phyloP scores from a whole-genome alignment of 1,139 yeast genomes.

The Magnusiomyces suaveolens region DNA sequence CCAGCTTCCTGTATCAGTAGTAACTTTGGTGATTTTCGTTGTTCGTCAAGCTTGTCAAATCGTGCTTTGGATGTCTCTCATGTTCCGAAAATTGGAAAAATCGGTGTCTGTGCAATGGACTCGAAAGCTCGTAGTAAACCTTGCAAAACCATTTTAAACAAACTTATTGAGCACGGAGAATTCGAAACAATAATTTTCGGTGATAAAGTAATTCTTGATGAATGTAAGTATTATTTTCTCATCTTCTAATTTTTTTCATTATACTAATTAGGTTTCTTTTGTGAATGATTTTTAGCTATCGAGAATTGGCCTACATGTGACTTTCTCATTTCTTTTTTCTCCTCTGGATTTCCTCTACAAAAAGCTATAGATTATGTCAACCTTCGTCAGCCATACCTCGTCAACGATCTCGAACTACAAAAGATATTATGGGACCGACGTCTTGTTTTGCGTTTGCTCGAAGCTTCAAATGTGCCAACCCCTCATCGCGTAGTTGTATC shows the following conservation, averaged over 20 bases:
- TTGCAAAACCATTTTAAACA: constrained; percentile 78
- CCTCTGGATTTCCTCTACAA: constrained; percentile 54
- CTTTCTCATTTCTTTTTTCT: constrained; percentile 45
- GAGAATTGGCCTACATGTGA: constrained; percentile 99
- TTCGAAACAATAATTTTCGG: constrained; percentile 96
- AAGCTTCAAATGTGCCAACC: constrained; percentile 76
- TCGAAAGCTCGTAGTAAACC: constrained; percentile 94
- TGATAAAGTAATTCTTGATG: constrained; percentile 93
- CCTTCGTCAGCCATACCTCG: too few relatives aligned
- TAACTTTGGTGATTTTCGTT: constrained; percentile 3
- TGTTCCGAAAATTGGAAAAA: constrained; percentile 73
- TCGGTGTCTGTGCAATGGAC: constrained; percentile 99
- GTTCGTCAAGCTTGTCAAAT: constrained; percentile 10
- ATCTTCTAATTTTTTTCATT: not conserved
- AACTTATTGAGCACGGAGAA: constrained; percentile 86
- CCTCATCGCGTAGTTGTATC: constrained; percentile 82
- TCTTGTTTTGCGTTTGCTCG: constrained; percentile 70
- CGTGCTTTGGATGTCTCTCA: constrained; percentile 2
- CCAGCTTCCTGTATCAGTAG: not conserved
- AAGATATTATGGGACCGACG: constrained; percentile 95
- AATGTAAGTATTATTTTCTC: constrained; percentile 29
- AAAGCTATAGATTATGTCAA: constrained; percentile 89
- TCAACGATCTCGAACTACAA: constrained; percentile 74
- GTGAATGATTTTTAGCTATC: constrained; percentile 29
- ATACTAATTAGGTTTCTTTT: not conserved